phyloP scores from a whole-genome alignment of 139 green algal genomes.

The Diplosphaera chodatii region DNA sequence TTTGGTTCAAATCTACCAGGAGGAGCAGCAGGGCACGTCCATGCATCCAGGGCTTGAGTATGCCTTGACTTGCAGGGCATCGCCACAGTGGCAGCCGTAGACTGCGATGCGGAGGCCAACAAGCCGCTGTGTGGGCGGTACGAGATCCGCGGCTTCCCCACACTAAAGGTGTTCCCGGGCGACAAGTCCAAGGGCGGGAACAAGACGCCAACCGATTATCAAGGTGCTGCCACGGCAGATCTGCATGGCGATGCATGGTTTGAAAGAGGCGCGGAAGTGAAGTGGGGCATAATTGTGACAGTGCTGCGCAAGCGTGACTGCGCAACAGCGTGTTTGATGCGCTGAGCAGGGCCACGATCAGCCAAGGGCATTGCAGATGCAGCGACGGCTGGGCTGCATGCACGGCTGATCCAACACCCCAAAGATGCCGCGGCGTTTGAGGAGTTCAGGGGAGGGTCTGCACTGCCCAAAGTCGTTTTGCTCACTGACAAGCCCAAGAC shows the following conservation, averaged over 20 bases:
- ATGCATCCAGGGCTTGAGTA: too few species aligned
- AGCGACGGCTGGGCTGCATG: neutral
- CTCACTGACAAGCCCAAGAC: slow-evolving; percentile 21
- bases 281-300: too few species aligned
- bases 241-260: too few species aligned
- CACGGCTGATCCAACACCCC: neutral
- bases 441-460: slow-evolving; percentile 3
- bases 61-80: slow-evolving; percentile 10
- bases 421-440: slow-evolving; percentile 3
- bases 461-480: slow-evolving; percentile 23
- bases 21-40: too few species aligned
- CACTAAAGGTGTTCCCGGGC: slow-evolving; percentile 28
- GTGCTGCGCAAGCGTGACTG: too few species aligned
- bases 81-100: slow-evolving; percentile 26
- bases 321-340: too few species aligned
- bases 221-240: slow-evolving; percentile 1
- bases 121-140: slow-evolving; percentile 20
- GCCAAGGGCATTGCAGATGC: slow-evolving; percentile 19
- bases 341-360: slow-evolving; percentile 6
- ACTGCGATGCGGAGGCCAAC: slow-evolving; percentile 29
- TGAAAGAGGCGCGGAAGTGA: too few species aligned
- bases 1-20: too few species aligned
- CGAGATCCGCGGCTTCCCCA: slow-evolving; percentile 32
- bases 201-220: slow-evolving; percentile 19
- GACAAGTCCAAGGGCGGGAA: slow-evolving; percentile 25